Evolutionary conservation across 306 rosid genomes (phyloP).

Genomic region (Elaeagnus macrophylla): DNA sequence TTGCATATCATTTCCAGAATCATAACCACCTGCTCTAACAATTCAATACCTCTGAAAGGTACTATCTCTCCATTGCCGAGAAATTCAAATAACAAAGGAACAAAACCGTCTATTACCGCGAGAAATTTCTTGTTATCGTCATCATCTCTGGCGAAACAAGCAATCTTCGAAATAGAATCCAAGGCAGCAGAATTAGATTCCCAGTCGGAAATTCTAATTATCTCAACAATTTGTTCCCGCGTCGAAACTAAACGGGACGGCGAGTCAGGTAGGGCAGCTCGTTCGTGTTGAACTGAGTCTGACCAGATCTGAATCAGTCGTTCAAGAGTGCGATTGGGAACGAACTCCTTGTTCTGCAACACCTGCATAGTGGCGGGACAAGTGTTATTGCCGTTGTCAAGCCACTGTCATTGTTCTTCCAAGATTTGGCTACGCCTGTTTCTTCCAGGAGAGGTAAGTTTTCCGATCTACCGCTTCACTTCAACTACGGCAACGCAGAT

Average conservation of each 20-base stretch:
- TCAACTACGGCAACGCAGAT: too few species aligned
- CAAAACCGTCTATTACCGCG: conserved; percentile 34
- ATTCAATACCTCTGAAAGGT: conserved; percentile 15
- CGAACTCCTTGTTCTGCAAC: too few species aligned
- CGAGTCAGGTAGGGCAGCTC: conserved; percentile 30
- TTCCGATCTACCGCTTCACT: too few species aligned
- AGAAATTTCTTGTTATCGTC: conserved; percentile 54
- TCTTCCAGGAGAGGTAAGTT: too few species aligned
- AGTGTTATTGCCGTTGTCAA: too few species aligned
- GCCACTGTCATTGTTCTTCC: too few species aligned
- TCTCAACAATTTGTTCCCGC: conserved; percentile 25
- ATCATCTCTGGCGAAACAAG: conserved; percentile 44
- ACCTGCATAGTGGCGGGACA: too few species aligned
- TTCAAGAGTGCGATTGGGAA: too few species aligned
- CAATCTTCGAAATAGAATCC: conserved; percentile 37
- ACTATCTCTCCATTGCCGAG: conserved; percentile 45
- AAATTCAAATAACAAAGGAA: conserved; percentile 34
- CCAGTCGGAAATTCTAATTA: conserved; percentile 21
- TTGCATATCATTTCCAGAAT: conserved; percentile 34
- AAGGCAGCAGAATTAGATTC: neutral
- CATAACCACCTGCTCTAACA: conserved; percentile 37
- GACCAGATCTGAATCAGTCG: conserved; percentile 94
- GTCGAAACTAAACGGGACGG: conserved; percentile 18
- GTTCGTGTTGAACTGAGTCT: conserved; percentile 40
- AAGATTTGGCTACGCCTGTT: too few species aligned